phyloP scores from a whole-genome alignment of 352 stramenopile species.

The Elongisporangium prolatum region DNA sequence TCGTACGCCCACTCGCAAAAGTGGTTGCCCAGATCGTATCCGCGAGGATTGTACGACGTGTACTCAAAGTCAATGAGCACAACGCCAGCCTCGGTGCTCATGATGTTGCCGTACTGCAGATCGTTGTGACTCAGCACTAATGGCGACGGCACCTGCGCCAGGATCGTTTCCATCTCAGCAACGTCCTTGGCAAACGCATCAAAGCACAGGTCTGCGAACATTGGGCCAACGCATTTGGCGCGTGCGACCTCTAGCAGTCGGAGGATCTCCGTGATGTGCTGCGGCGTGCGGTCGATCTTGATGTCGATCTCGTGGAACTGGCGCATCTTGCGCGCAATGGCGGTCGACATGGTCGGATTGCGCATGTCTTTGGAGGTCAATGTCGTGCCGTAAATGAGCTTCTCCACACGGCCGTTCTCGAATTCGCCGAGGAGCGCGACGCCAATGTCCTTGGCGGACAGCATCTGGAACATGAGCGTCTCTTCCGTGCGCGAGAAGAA shows the following conservation, averaged over 20 bases:
- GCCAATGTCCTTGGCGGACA: constrained; percentile 67
- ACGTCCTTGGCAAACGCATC: constrained; percentile 37
- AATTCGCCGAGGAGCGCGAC: constrained; percentile 77
- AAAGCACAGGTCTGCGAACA: constrained; percentile 48
- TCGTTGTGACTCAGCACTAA: constrained; percentile 92
- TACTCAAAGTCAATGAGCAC: constrained; percentile 95
- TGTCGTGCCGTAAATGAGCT: constrained; percentile 65
- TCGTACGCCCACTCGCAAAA: constrained; percentile 88
- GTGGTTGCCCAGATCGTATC: constrained; percentile 91
- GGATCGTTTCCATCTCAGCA: constrained; percentile 47
- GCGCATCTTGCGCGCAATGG: constrained; percentile 63
- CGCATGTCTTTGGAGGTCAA: constrained; percentile 74
- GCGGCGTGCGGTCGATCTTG: constrained; percentile 51
- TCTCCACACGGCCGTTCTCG: constrained; percentile 67
- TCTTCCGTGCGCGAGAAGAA: constrained; percentile 81
- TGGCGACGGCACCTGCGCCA: constrained; percentile 56
- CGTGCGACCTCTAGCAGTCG: constrained; percentile 55
- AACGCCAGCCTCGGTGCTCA: constrained; percentile 63
- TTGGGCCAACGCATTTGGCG: constrained; percentile 40
- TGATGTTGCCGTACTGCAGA: constrained; percentile 91
- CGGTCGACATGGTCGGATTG: constrained; percentile 28
- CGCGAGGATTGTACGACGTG: constrained; percentile 88
- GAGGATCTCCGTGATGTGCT: constrained; percentile 50
- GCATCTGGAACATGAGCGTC: constrained; percentile 68
- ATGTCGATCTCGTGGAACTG: constrained; percentile 70